These are phyloP conservation scores for Annulohypoxylon nitens DNA, from an alignment of 495 filamentous ascomycete genomes.

Conservation along the genomic window DNA sequence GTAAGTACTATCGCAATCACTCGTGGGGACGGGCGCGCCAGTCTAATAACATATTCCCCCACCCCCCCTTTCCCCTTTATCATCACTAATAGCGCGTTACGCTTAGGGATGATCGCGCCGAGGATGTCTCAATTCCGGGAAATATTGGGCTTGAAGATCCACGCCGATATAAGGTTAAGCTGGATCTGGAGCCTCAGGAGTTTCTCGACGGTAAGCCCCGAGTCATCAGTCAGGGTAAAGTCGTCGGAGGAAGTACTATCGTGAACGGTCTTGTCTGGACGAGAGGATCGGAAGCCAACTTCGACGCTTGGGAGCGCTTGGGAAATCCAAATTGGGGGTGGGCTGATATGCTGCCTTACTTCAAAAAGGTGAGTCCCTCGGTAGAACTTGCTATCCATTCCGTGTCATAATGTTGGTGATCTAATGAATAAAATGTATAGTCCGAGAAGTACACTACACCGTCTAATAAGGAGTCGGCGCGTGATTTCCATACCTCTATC, in stretches of 20 bases:
- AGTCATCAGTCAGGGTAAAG: slow-evolving; percentile 55
- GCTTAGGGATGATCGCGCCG: slow-evolving; percentile 50
- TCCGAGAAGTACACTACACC: slow-evolving; percentile 36
- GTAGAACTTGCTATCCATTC: slow-evolving; percentile 18
- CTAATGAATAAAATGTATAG: slow-evolving; percentile 36
- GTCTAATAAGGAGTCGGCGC: slow-evolving; percentile 41
- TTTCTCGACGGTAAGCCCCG: slow-evolving; percentile 57
- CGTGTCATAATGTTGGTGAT: slow-evolving; percentile 15
- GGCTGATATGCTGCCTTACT: slow-evolving; percentile 70
- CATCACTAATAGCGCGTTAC: slow-evolving; percentile 19
- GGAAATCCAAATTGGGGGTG: slow-evolving; percentile 77
- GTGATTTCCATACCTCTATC: slow-evolving; percentile 54
- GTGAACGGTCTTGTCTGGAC: slow-evolving; percentile 63
- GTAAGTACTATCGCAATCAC: slow-evolving; percentile 40
- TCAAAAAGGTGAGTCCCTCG: slow-evolving; percentile 58
- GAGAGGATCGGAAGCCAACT: slow-evolving; percentile 61
- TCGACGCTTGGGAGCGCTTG: slow-evolving; percentile 69
- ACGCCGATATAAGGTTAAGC: slow-evolving; percentile 42
- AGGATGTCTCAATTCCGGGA: slow-evolving; percentile 53
- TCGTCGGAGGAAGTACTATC: slow-evolving; percentile 62
- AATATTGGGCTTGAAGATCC: slow-evolving; percentile 47
- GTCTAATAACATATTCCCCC: neutral
- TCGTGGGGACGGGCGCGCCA: neutral
- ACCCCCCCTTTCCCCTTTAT: neutral
- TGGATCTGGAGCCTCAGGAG: slow-evolving; percentile 35